Base-by-base conservation (phyloP, 768 basidiomycete species). In the Collybia mongolica region DNA sequence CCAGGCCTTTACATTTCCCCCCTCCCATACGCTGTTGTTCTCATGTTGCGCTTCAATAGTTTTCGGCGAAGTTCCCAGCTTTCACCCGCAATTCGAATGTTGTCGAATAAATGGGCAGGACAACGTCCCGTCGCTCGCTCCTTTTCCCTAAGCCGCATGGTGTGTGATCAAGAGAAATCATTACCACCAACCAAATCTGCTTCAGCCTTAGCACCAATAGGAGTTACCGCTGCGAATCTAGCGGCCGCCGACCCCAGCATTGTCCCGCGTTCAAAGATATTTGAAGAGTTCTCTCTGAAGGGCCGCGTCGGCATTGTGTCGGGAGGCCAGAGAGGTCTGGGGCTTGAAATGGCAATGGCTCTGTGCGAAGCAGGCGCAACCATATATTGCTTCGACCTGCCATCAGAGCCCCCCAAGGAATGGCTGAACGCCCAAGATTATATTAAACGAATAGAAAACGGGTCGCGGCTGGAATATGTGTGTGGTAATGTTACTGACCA, bases 321-420 rank as follows among this genome's bases (percentile, higher is more conserved):
- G 0, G 84, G 84, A 1, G 84, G 76, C 0, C 80, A 83, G 48
- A 68, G 83, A 40, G 84, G 89, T 0, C 76, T 91, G 15, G 90
- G 90, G 3, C 78, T 92, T 7, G 90, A 92, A 70, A 86, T 87
- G 83, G 86, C 86, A 28, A 68, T 90, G 46, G 79, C 84, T 2
- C 66, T 90, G 39, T 78, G 79, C 39, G 89, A 90, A 68, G 82
- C 81, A 15, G 88, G 89, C 20, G 84, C 82, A 3, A 80, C 72
- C 0, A 74, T 86, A 14, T 87, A 87, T 65, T 86, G 84, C 60
- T 67, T 87, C 6, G 87, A 88, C 64, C 67, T 86, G 12, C 75
- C 82, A 2, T 57, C 63, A 44, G 62, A 67, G 38, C 80, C 87
- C 0, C 80, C 80, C 5, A 72, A 71, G 2, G 85, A 83, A 56